Evolutionary conservation across 2,329 filamentous ascomycete genomes (phyloP).

Genomic region (Fusarium udum): DNA sequence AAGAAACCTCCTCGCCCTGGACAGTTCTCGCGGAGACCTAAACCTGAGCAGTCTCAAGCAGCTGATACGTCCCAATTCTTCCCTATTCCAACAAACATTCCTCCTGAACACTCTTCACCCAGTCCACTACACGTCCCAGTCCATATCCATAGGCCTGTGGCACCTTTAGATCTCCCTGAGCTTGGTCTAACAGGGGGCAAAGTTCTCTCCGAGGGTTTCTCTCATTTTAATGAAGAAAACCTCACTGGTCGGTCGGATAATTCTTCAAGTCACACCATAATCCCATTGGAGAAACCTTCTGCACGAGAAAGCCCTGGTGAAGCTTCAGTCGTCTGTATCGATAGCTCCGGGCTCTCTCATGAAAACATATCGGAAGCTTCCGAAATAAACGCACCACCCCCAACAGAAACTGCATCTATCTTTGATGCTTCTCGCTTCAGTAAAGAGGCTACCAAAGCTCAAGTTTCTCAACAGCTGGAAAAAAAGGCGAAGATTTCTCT

Average conservation of each 20-base stretch:
- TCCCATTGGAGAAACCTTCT: neutral
- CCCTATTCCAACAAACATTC: neutral
- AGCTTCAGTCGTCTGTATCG: neutral
- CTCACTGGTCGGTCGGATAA: neutral
- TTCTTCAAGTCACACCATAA: neutral
- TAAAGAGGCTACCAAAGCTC: neutral
- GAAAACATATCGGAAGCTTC: neutral
- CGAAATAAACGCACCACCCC: neutral
- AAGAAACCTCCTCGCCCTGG: slow-evolving; percentile 34
- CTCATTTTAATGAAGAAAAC: neutral
- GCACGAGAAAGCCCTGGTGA: neutral
- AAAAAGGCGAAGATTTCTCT: neutral
- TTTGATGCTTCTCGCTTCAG: neutral
- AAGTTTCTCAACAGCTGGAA: neutral
- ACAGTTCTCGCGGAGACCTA: slow-evolving; percentile 35
- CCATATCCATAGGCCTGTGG: neutral
- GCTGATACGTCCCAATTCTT: neutral
- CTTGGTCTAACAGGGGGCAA: slow-evolving; percentile 10
- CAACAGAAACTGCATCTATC: neutral
- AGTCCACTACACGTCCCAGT: neutral
- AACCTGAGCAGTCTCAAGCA: slow-evolving; percentile 6
- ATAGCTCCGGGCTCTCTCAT: neutral
- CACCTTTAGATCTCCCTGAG: slow-evolving; percentile 32
- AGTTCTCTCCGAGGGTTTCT: neutral
- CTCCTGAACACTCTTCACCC: neutral